A percentile compares a stretch with the other conserved stretches of the same genome.
Evolutionary conservation across 2,329 filamentous ascomycete genomes (phyloP).

Genomic region (Cytospora chrysosperma): DNA sequence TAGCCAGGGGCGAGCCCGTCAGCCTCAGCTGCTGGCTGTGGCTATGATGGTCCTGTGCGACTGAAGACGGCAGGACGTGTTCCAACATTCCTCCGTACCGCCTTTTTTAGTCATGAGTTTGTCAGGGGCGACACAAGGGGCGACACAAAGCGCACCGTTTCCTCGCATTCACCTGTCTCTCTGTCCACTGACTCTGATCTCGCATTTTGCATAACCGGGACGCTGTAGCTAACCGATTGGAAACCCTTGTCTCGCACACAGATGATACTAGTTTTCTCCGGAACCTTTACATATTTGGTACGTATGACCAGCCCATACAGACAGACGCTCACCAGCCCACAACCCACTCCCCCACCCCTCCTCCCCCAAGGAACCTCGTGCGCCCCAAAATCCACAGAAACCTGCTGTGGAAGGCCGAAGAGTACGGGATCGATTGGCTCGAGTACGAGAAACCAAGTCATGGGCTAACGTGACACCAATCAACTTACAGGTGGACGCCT

Average conservation of each 20-base stretch:
- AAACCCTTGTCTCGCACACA: constrained; percentile 54
- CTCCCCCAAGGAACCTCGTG: neutral
- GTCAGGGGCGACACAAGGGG: constrained; percentile 27
- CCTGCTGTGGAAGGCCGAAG: neutral
- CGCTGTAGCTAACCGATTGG: constrained; percentile 34
- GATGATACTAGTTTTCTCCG: constrained; percentile 74
- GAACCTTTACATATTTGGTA: constrained; percentile 86
- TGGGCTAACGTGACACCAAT: constrained; percentile 30
- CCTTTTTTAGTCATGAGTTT: constrained; percentile 35
- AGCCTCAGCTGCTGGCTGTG: constrained; percentile 4
- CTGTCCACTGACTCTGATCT: constrained; percentile 26
- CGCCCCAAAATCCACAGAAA: too few relatives aligned
- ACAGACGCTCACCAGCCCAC: neutral
- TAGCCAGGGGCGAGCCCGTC: neutral
- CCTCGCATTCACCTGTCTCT: constrained; percentile 17
- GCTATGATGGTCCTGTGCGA: constrained; percentile 1
- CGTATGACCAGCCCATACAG: constrained; percentile 32
- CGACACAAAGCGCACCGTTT: neutral
- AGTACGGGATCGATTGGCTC: constrained; percentile 27
- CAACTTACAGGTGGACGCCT: constrained; percentile 62
- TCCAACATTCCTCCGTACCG: neutral
- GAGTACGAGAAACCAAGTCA: constrained; percentile 24
- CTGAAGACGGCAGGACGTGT: neutral
- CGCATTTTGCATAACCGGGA: constrained; percentile 35
- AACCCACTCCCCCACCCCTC: neutral